Evolutionary conservation across 441 rosid species (phyloP).

Genomic region (Populus hybrid): DNA sequence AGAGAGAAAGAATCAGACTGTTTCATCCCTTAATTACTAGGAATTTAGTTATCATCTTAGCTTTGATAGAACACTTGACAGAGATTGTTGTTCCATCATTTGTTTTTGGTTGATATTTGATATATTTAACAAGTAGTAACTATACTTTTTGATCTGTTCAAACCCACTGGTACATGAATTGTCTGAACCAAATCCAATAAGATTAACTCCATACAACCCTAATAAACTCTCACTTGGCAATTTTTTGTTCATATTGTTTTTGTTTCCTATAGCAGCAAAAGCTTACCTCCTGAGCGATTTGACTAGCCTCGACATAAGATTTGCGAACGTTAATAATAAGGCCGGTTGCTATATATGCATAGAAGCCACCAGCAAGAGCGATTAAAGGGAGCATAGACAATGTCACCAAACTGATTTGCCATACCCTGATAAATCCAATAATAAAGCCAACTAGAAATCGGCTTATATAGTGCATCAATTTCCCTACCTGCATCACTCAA

Average conservation of each 20-base stretch:
- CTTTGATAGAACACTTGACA: background rate
- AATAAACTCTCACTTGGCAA: background rate
- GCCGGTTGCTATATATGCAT: slow-evolving; percentile 81
- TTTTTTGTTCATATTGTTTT: background rate
- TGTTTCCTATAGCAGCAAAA: background rate
- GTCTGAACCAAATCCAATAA: background rate
- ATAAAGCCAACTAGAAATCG: slow-evolving; percentile 81
- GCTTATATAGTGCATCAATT: slow-evolving; percentile 90
- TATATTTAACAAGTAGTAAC: background rate
- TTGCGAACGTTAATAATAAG: slow-evolving; percentile 77
- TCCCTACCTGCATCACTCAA: slow-evolving; percentile 67
- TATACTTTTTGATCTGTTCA: background rate
- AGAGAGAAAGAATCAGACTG: background rate
- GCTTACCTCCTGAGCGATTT: slow-evolving; percentile 90
- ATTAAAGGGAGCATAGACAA: slow-evolving; percentile 88
- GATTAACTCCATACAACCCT: background rate
- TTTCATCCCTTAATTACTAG: background rate
- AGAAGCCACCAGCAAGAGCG: slow-evolving; percentile 88
- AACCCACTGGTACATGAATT: background rate
- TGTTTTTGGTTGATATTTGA: background rate
- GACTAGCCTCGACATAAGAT: slow-evolving; percentile 90
- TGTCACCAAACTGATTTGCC: slow-evolving; percentile 97
- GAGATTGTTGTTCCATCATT: background rate
- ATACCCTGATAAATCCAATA: slow-evolving; percentile 75
- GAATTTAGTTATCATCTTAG: background rate